Base-by-base conservation (phyloP, 1,139 yeast genomes). In the Nadsonia commutata region DNA sequence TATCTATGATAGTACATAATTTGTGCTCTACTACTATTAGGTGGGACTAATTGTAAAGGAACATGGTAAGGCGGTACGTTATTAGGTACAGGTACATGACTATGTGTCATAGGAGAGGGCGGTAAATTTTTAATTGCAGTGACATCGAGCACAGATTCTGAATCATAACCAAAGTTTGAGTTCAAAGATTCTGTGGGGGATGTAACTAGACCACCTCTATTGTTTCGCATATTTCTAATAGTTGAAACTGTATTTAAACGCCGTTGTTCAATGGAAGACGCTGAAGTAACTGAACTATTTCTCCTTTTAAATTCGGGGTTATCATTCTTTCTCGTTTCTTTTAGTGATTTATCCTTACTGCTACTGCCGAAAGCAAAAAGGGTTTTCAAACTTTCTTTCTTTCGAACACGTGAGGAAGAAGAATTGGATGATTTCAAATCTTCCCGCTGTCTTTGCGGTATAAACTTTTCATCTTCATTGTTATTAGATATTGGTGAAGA, bases 1-100 rank as follows among this genome's bases (percentile, higher is more conserved):
- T 84, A 82, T 50, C 98, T 68, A 56, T 62, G 65, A 48, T 60
- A 54, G 60, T 59, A 52, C 66, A 62, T 62, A 39, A 60, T 54
- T 46, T 54, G 48, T 20, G 63, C 33, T 11, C 33, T 13, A 9
- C 33, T 27, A 27, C 33, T 11, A 13, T 27, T 8, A 5, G 33
- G 33, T 4, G 33, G 33, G 5, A 27, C 33, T 4, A 13, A 16
- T 16, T 13, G 33, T 4, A 27, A 4, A 8, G 33, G n/a, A 27
- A 13, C 3, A 27, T 13, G n/a, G 4, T 27, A 13, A 7, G 16
- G 33, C 16, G 9, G n/a, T 16, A 13, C 3, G n/a, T 27, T 4
- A 27, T 27, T 27, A 6, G 33, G 16, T 27, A 16, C 33, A 27
- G 13, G n/a, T 16, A 4, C 33, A 9, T 27, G 9, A 13, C n/a